Conservation (phyloP, 176 grass and related monocot species). For the Raddia distichophylla region DNA sequence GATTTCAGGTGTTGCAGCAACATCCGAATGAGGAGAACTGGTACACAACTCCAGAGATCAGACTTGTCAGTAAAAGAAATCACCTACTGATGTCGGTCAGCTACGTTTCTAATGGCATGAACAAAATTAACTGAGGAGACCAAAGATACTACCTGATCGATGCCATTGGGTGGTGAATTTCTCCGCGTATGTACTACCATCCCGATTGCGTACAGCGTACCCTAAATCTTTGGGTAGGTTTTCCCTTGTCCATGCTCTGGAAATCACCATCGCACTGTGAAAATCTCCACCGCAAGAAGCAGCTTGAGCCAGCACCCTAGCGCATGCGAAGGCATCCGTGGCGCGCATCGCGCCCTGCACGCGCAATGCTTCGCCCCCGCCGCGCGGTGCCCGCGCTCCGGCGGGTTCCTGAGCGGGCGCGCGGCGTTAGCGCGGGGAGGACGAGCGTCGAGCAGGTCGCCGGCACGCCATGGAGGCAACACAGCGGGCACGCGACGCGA, state of each 20-base stretch:
- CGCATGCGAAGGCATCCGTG: background rate
- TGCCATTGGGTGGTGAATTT: background rate
- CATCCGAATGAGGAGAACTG: background rate
- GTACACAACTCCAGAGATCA: background rate
- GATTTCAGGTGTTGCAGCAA: background rate
- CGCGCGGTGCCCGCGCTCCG: background rate
- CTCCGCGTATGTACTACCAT: background rate
- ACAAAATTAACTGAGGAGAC: constrained; percentile 4
- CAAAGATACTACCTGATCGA: background rate
- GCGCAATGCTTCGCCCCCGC: background rate
- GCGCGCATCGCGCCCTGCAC: background rate
- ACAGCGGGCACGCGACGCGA: background rate
- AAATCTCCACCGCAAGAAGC: background rate
- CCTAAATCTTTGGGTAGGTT: background rate
- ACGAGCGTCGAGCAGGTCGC: constrained; percentile 5
- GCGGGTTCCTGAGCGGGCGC: background rate
- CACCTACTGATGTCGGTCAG: background rate
- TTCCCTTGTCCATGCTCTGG: background rate
- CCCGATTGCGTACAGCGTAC: background rate
- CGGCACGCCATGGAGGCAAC: background rate
- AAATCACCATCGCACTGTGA: background rate
- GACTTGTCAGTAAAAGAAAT: background rate
- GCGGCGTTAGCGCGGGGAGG: background rate
- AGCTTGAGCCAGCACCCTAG: background rate
- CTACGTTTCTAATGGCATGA: background rate